phyloP scores from a whole-genome alignment of 2,329 filamentous ascomycete genomes.

The Paraconiothyrium sp. region DNA sequence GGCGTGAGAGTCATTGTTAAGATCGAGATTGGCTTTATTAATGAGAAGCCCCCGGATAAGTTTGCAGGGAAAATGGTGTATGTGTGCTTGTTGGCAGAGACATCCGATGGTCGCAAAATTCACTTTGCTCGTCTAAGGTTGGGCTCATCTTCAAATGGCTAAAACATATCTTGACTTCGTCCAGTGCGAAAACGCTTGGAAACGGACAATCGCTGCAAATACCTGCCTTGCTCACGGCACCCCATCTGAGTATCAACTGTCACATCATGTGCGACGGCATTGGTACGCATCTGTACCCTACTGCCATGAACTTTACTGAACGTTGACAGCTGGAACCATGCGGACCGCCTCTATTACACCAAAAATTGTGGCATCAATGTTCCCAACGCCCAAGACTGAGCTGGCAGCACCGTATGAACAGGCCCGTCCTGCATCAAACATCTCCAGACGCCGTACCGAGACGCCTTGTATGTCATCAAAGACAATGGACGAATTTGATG shows the following conservation, averaged over 20 bases:
- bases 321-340: constrained; percentile 63
- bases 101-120: constrained; percentile 71
- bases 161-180: constrained; percentile 35
- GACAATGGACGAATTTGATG: constrained; percentile 59
- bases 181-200: constrained; percentile 72
- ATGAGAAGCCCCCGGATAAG: constrained; percentile 66
- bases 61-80: constrained; percentile 74
- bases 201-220: constrained; percentile 69
- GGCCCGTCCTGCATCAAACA: constrained; percentile 36
- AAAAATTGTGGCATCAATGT: constrained; percentile 57
- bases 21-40: constrained; percentile 75
- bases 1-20: constrained; percentile 69
- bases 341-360: constrained; percentile 63
- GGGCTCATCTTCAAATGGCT: neutral
- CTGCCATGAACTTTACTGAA: constrained; percentile 17
- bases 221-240: constrained; percentile 63
- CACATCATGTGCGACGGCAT: constrained; percentile 87
- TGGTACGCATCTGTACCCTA: constrained; percentile 54
- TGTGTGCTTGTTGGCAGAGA: constrained; percentile 78
- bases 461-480: constrained; percentile 21
- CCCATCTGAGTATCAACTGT: constrained; percentile 69
- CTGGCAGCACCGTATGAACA: constrained; percentile 27
- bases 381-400: constrained; percentile 44
- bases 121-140: constrained; percentile 73
- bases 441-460: constrained; percentile 41